Conservation (phyloP, 2,329 filamentous ascomycete species). For the Botrytis medusae region DNA sequence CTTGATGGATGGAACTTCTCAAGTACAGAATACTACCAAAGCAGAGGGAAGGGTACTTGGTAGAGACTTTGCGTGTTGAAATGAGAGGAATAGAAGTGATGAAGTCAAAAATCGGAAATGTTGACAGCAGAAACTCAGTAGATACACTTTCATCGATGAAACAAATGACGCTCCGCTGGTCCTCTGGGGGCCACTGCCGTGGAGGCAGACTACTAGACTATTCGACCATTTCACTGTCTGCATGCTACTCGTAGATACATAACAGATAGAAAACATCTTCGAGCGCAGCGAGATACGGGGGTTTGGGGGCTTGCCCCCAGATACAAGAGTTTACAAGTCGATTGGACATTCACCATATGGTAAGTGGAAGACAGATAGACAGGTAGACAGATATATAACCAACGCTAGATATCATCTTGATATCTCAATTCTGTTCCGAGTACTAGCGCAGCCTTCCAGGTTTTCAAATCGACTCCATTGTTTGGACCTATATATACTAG, state of each 20-base stretch:
- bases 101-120: not conserved
- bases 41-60: not conserved
- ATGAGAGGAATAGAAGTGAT: not conserved
- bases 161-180: not conserved
- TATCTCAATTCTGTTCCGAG: not conserved
- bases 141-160: not conserved
- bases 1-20: not conserved
- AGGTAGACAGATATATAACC: too few relatives aligned
- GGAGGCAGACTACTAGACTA: not conserved
- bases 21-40: not conserved
- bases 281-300: not conserved
- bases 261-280: not conserved
- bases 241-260: not conserved
- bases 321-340: not conserved
- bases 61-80: not conserved
- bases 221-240: not conserved
- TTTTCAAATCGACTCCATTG: not conserved
- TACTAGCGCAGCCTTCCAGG: not conserved
- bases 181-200: conserved; percentile 2
- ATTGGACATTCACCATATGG: not conserved
- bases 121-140: not conserved
- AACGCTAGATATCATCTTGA: not conserved
- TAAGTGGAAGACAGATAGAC: not conserved
- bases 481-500: not conserved
- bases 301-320: not conserved